A percentile compares a stretch with the other conserved stretches of the same genome.
These are phyloP conservation scores for Polytrichum formosum DNA, from an alignment of 225 moss, liverwort and hornwort genomes.

Conservation along the genomic window DNA sequence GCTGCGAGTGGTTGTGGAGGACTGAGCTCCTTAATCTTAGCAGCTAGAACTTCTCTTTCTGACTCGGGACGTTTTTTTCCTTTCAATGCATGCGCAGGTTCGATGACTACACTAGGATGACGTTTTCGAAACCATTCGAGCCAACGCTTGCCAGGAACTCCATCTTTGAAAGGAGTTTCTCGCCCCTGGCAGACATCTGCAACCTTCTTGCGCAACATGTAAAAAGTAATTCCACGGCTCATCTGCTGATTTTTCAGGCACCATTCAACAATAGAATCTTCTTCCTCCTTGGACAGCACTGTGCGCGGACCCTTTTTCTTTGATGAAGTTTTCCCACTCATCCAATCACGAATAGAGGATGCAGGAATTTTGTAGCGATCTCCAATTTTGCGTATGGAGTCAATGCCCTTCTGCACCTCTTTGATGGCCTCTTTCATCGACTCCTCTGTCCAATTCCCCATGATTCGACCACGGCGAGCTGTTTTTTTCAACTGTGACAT, in stretches of 20 bases:
- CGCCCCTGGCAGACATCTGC: constrained; percentile 56
- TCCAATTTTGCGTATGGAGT: constrained; percentile 58
- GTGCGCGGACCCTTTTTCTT: constrained; percentile 61
- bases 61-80: constrained; percentile 54
- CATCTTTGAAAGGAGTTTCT: constrained; percentile 61
- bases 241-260: constrained; percentile 44
- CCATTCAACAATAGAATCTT: constrained; percentile 57
- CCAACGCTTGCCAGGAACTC: constrained; percentile 59
- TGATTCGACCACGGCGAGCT: constrained; percentile 30
- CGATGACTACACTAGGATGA: constrained; percentile 49
- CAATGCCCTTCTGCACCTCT: constrained; percentile 51
- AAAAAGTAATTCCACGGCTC: constrained; percentile 51
- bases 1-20: constrained; percentile 30
- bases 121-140: constrained; percentile 63
- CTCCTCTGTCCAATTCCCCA: constrained; percentile 60
- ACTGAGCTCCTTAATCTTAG: constrained; percentile 41
- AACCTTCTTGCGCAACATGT: constrained; percentile 56
- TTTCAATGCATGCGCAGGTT: constrained; percentile 56
- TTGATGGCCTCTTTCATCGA: constrained; percentile 55
- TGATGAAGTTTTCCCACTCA: constrained; percentile 65
- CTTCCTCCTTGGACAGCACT: constrained; percentile 55
- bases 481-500: constrained; percentile 62
- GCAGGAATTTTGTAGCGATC: constrained; percentile 53
- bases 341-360: constrained; percentile 65
- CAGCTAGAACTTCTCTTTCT: constrained; percentile 55